Base-by-base conservation (phyloP, 1,139 yeast genomes). In the Casaregolazyma suthepensis region DNA sequence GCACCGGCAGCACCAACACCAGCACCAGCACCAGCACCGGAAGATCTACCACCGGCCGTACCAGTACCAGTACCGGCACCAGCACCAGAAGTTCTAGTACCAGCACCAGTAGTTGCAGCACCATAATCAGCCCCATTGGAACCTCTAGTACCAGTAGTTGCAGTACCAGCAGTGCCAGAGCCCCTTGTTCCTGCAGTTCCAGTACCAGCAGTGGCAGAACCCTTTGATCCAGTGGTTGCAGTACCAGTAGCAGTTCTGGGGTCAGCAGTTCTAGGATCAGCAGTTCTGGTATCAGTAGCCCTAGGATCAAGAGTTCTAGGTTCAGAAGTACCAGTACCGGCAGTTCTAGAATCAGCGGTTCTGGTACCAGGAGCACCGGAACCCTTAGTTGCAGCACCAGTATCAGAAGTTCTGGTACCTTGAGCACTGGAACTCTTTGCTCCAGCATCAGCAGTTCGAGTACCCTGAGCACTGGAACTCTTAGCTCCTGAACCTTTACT, bases 11-110 rank as follows among this genome's bases (percentile, higher is more conserved):
- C 9, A 17, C 31, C 31, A 9, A 12, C 10, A 26, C 10, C 31
- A n/a, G n/a, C n/a, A n/a, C n/a, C n/a, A n/a, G n/a, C n/a, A n/a
- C 49, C 48, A 38, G 18, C 35, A 6, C 31, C 46, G 12, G 20
- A 9, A 17, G 44, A 4, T 19, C 20, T 20, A 17, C 13, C 10
- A 6, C 23, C 18, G 3, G 44, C 5, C 22, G 9, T 18, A 10
- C 44, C 44, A 42, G 23, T 6, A 17, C 31, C 31, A 9, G 31
- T 9, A 26, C 10, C 31, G 6, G 26, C 10, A 26, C 31, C 10
- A 7, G 31, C 6, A 22, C 6, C 26, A 22, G 26, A 5, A 5
- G 26, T 4, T 26, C 12, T 6, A 22, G 26, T 26, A 26, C 31
- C 10, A 7, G 31, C 6, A 22, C 6, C 26, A 22, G 26, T 22